These are phyloP conservation scores for Thalia dealbata DNA, from an alignment of 176 grass and related monocot genomes.

Conservation along the genomic window DNA sequence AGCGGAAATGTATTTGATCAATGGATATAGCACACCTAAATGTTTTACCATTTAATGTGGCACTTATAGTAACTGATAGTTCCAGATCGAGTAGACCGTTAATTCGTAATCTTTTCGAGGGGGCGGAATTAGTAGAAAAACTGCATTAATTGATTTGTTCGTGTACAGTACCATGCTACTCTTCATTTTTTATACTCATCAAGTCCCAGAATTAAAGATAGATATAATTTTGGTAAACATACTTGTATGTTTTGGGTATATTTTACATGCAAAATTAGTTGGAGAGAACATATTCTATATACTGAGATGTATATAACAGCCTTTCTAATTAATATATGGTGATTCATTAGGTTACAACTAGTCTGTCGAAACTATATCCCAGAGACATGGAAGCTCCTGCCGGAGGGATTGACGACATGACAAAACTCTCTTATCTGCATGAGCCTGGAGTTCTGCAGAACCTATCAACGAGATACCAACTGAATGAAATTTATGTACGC, in stretches of 20 bases:
- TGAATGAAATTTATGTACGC: slow-evolving; percentile 99
- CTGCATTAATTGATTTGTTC: too few species aligned
- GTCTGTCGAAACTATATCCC: slow-evolving; percentile 83
- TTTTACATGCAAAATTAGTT: neutral
- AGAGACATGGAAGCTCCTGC: slow-evolving; percentile 96
- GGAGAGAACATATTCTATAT: neutral
- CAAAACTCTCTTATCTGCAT: slow-evolving; percentile 93
- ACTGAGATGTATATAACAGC: neutral
- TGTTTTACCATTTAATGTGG: neutral
- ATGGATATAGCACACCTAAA: neutral
- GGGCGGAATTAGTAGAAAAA: too few species aligned
- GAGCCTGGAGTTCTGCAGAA: slow-evolving; percentile 95
- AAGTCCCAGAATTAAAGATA: neutral
- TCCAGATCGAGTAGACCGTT: neutral
- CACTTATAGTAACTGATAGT: neutral
- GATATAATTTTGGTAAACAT: neutral
- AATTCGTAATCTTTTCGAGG: too few species aligned
- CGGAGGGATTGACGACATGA: slow-evolving; percentile 98
- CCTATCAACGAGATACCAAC: slow-evolving; percentile 76
- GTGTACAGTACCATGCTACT: neutral
- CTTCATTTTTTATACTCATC: neutral
- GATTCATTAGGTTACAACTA: slow-evolving; percentile 45
- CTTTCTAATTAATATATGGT: slow-evolving; percentile 6
- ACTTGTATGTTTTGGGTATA: neutral
- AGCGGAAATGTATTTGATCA: neutral